These are phyloP conservation scores for Penicillium sp. DNA, from an alignment of 2,329 filamentous ascomycete genomes.

Conservation along the genomic window DNA sequence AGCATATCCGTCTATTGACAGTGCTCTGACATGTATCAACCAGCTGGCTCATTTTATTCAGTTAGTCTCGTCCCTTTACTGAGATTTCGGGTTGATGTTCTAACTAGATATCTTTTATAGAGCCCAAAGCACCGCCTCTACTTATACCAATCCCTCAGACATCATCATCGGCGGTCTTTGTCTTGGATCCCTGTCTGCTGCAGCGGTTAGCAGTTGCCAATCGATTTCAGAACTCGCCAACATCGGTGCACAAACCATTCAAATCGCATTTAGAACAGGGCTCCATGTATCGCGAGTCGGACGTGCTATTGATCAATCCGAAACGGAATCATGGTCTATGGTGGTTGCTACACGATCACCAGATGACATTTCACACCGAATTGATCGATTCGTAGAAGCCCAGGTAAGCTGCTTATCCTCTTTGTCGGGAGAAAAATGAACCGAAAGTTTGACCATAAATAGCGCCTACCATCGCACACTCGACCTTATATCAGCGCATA, in stretches of 20 bases:
- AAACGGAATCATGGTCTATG: slow-evolving; percentile 9
- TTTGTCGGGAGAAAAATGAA: not conserved
- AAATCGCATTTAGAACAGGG: not conserved
- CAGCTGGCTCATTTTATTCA: not conserved
- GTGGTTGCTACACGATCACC: not conserved
- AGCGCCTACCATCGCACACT: not conserved
- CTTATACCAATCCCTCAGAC: not conserved
- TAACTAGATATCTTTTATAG: not conserved
- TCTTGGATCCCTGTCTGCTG: not conserved
- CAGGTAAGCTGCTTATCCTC: not conserved
- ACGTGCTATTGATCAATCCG: slow-evolving; percentile 4
- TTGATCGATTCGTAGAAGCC: not conserved
- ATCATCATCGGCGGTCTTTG: not conserved
- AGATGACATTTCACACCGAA: not conserved
- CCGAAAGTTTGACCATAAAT: not conserved
- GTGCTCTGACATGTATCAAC: not conserved
- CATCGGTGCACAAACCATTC: not conserved
- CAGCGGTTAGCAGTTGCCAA: not conserved
- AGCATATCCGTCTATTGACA: not conserved
- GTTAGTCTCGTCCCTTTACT: not conserved
- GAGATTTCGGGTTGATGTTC: not conserved
- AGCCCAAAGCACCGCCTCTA: not conserved
- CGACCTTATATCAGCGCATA: slow-evolving; percentile 2
- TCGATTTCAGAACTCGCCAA: not conserved
- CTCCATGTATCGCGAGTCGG: slow-evolving; percentile 1